Evolutionary conservation across 768 basidiomycete genomes (phyloP), one percentile per base, ranked within the genome.

Genomic region (Coprinellus micaceus): DNA sequence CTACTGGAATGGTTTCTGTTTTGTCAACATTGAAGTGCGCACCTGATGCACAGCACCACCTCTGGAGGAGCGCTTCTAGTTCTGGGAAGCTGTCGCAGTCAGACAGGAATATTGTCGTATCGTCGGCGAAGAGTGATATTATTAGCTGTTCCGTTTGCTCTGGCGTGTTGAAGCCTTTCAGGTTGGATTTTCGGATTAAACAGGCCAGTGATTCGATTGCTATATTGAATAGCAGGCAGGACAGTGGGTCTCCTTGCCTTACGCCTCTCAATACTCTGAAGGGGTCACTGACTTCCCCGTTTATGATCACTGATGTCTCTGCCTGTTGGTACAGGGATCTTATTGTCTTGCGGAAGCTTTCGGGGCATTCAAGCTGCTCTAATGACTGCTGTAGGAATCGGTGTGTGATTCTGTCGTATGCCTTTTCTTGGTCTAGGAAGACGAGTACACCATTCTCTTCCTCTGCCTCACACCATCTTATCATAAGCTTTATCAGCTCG

Each of bases 1-100:
- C 74, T 0, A 76, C 62, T 0, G 73, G 75, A 1, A 78, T 63
- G 0, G 75, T 57, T 30, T 72, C 68, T 0, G 77, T 79, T 58
- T 81, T 81, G 0, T 52, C 49, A 0, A 62, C 53, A 52, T 79
- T 81, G 59, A 79, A 81, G 37, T 71, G 73, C 0, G 77, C 78
- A 0, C 68, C 61, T 9, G 74, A 74, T 5, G 70, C 74, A 0
- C 17, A 13, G 53, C 74, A 81, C 79, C 79, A 81, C 0, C 36
- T 30, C 0, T 65, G 21, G 0, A 79, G 73, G 0, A 77, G 63
- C 0, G 25, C 0, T 4, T 61, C 33, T 0, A 80, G 65, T 0
- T 54, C 55, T 0, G 45, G 39, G 6, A 68, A 69, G 3, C 60
- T 49, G 47, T 78, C 74, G 17, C 9, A 17, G 17, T 67, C 62